These are phyloP conservation scores for Penicillium sp. DNA, from an alignment of 2,329 filamentous ascomycete species.

Conservation along the genomic window DNA sequence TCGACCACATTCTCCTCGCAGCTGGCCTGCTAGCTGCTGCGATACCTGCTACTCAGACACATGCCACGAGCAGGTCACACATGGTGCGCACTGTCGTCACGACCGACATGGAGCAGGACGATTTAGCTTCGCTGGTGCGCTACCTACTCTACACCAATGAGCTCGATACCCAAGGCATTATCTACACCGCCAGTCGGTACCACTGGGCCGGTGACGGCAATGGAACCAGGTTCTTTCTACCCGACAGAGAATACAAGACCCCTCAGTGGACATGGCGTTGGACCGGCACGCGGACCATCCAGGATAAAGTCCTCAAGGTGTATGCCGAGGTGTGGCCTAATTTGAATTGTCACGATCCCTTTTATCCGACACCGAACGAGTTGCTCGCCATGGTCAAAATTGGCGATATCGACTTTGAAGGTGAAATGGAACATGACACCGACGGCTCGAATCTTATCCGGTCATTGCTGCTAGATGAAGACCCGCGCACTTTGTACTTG, in stretches of 20 bases:
- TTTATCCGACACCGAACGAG: slow-evolving; percentile 12
- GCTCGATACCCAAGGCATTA: slow-evolving; percentile 23
- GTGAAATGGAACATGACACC: slow-evolving; percentile 13
- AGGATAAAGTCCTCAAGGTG: slow-evolving; percentile 14
- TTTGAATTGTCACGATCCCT: slow-evolving; percentile 11
- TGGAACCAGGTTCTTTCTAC: slow-evolving; percentile 12
- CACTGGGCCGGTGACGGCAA: slow-evolving; percentile 25
- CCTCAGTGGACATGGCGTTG: slow-evolving; percentile 10
- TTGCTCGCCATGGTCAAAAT: slow-evolving; percentile 10
- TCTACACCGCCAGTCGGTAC: slow-evolving; percentile 21
- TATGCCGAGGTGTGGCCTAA: slow-evolving; percentile 15
- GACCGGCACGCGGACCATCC: slow-evolving; percentile 13
- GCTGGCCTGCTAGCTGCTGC: background rate
- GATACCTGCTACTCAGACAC: background rate
- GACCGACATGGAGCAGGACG: slow-evolving; percentile 18
- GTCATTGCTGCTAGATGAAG: slow-evolving; percentile 13
- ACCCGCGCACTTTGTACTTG: slow-evolving; percentile 18
- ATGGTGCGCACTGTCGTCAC: slow-evolving; percentile 13
- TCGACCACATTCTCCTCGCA: background rate
- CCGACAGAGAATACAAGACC: slow-evolving; percentile 1
- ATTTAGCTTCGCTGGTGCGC: slow-evolving; percentile 13
- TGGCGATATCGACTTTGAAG: slow-evolving; percentile 18
- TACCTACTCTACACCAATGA: slow-evolving; percentile 22
- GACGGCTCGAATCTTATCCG: slow-evolving; percentile 9
- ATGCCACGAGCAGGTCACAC: slow-evolving; percentile 1